A percentile compares a stretch with the other conserved stretches of the same genome.
These are phyloP conservation scores for Kwoniella heveanensis DNA, from an alignment of 768 basidiomycete species.

Conservation along the genomic window DNA sequence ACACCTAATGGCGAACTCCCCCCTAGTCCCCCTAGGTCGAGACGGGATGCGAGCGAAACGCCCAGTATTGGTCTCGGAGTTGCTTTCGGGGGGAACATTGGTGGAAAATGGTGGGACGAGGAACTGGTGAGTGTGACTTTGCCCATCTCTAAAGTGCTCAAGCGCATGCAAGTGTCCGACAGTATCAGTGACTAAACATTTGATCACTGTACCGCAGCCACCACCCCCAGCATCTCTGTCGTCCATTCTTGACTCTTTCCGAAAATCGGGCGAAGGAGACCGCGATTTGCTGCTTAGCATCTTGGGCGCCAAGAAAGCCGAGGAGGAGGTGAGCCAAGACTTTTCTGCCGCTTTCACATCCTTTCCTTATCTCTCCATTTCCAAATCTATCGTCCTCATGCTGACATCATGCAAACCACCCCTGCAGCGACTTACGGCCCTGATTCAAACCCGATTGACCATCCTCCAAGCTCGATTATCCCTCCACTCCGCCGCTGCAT, in stretches of 20 bases:
- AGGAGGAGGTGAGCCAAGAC: conserved; percentile 73
- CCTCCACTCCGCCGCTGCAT: conserved; percentile 43
- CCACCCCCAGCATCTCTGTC: conserved; percentile 76
- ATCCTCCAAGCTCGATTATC: conserved; percentile 52
- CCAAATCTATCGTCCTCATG: no score
- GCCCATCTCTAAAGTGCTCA: neutral
- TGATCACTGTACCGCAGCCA: conserved; percentile 30
- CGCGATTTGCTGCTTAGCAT: conserved; percentile 87
- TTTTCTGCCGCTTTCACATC: no score
- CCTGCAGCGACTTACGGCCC: conserved; percentile 47
- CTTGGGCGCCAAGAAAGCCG: conserved; percentile 87
- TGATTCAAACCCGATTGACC: conserved; percentile 52
- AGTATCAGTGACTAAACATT: conserved; percentile 4
- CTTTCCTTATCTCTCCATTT: no score
- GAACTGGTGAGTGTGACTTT: conserved; percentile 40
- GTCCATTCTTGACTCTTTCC: conserved; percentile 84
- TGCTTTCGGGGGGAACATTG: conserved; percentile 38
- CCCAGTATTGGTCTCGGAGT: conserved; percentile 38
- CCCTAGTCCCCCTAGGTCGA: conserved; percentile 45
- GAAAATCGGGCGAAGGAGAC: conserved; percentile 83
- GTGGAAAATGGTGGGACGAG: conserved; percentile 53
- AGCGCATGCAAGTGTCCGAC: no score
- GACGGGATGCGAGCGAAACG: conserved; percentile 38
- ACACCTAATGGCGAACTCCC: conserved; percentile 23
- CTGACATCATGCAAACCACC: no score